Base-by-base conservation (phyloP, 1,284 basidiomycete species). In the Pseudozyma flocculosa region DNA sequence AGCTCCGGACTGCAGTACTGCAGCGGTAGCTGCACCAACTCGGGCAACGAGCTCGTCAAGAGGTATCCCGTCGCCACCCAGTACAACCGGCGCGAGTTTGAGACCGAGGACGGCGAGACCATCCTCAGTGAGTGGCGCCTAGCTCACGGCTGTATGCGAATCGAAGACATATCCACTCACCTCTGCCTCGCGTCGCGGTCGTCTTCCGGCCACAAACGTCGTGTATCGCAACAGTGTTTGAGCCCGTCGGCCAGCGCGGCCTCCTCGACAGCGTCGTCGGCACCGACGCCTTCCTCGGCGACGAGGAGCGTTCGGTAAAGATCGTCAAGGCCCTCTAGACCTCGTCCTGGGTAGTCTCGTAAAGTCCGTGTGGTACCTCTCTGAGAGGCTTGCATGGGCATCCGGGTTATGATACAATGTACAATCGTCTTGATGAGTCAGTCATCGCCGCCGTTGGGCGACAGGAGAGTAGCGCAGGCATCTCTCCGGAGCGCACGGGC, bases 161-260 rank as follows among this genome's bases (percentile, higher is more conserved):
- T n/a, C n/a, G n/a, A n/a, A n/a, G n/a, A n/a, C n/a, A n/a, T n/a
- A n/a, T 23, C 17, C 11, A 18, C 15, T 19, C 24, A 11, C 11
- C 7, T 34, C 14, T 40, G 37, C 19, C 10, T 22, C 7, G 9
- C 11, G 11, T 2, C 32, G n/a, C n/a, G n/a, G n/a, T n/a, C n/a
- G n/a, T n/a, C n/a, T n/a, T n/a, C n/a, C n/a, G n/a, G n/a, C n/a
- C n/a, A n/a, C n/a, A n/a, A n/a, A n/a, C n/a, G n/a, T n/a, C n/a
- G n/a, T n/a, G n/a, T n/a, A n/a, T n/a, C n/a, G n/a, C n/a, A n/a
- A 11, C 42, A 60, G 62, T 70, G 61, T 68, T 69, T 24, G 65
- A 68, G 40, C 43, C 47, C 3, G 47, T 61, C 17, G 45, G 52
- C 26, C 47, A 48, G 30, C 59, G 54, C 2, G 62, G 68, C 15